Evolutionary conservation across 257 asterid species (phyloP).

Genomic region (Solanum virginianum): DNA sequence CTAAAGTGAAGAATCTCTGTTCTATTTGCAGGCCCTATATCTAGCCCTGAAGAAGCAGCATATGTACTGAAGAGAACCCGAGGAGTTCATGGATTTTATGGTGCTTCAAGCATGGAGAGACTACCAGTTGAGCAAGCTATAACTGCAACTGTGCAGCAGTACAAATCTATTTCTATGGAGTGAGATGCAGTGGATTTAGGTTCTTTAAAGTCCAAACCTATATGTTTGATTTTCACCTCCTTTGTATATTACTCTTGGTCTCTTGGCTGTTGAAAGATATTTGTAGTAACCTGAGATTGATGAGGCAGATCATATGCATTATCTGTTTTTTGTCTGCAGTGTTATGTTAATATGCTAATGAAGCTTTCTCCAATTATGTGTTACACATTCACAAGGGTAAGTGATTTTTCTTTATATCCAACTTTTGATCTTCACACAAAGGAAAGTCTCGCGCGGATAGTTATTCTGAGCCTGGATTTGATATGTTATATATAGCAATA

Average conservation of each 20-base stretch:
- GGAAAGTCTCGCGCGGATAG: neutral
- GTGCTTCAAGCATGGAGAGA: conserved; percentile 97
- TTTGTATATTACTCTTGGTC: neutral
- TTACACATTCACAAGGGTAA: neutral
- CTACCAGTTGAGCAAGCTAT: conserved; percentile 93
- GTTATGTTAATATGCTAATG: neutral
- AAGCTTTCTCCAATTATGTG: neutral
- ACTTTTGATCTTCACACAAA: neutral
- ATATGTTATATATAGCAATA: too few relatives aligned
- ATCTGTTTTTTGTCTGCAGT: neutral
- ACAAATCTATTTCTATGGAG: conserved; percentile 57
- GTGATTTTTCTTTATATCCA: neutral
- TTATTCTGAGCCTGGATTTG: conserved; percentile 17
- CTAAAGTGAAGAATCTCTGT: neutral
- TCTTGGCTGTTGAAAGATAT: neutral
- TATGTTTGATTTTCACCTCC: neutral
- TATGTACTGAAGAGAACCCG: conserved; percentile 68
- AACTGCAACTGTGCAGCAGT: conserved; percentile 58
- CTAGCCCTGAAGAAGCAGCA: conserved; percentile 72
- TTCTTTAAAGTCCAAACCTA: neutral
- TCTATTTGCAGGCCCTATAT: conserved; percentile 63
- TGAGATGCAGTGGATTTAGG: neutral
- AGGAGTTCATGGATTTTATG: conserved; percentile 94
- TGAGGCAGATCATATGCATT: neutral
- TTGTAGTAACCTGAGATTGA: neutral